Base-by-base conservation (phyloP, 2,329 filamentous ascomycete species). In the Pestalotiopsis sp. region DNA sequence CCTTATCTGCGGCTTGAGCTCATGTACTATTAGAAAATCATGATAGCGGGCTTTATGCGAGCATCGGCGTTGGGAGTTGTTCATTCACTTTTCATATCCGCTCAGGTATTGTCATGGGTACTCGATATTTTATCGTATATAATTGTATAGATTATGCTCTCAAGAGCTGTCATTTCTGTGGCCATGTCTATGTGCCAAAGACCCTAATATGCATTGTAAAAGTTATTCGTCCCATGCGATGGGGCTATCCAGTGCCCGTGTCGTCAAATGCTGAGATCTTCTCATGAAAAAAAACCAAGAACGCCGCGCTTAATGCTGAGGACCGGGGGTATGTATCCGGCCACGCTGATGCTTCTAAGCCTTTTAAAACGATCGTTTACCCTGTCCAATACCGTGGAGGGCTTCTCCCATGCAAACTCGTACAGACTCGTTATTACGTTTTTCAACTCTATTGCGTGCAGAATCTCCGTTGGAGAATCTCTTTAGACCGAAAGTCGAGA, bases 291-390 rank as follows among this genome's bases (percentile, higher is more conserved):
- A 45, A 67, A 61, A 45, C 31, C 56, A 39, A 61, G 14, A 67
- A 67, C 65, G 65, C 65, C 65, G 56, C 56, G 56, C 65, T 66
- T 27, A 36, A 66, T 66, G 64, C 64, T 66, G 49, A 45, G 64
- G 45, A 11, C 20, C 45, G 45, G 45, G 57, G 57, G 57, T 59
- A 59, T 59, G 52, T 59, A 59, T 67, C 38, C 36, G 14, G 36
- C 64, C n/a, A 59, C 36, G 36, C 65, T 45, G 65, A 59, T 59
- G 52, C 38, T 45, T 45, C 65, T 65, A 36, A 38, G 36, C 27
- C 61, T 39, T 63, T 36, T 6, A n/a, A 63, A 63, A 63, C 61
- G 61, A 63, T 38, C 20, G 61, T n/a, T 66, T 20, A 13, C 41
- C 49, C 23, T 12, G 12, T 58, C 27, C 27, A n/a, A 49, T 14